Conservation (phyloP, 768 basidiomycete genomes). For the Leccinellum rugosiceps region DNA sequence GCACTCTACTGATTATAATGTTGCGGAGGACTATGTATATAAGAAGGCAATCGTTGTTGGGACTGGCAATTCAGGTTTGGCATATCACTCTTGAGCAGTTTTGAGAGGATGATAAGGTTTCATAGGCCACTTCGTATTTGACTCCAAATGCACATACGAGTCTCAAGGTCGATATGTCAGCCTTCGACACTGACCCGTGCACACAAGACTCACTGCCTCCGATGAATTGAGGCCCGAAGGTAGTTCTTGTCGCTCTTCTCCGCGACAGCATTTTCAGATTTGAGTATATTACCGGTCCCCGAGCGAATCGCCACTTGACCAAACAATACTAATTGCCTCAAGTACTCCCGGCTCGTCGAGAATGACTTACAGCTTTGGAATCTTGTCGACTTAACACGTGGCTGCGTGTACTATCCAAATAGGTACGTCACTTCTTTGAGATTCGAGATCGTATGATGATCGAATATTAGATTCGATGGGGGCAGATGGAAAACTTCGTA, state of each 20-base stretch:
- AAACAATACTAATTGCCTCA: neutral
- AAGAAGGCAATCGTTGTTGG: constrained; percentile 68
- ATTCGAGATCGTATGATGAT: neutral
- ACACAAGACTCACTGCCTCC: neutral
- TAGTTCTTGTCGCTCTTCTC: neutral
- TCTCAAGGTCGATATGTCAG: no score
- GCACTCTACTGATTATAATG: constrained; percentile 52
- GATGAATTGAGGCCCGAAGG: neutral
- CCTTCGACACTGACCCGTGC: no score
- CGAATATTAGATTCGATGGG: neutral
- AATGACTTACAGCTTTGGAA: neutral
- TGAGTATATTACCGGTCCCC: no score
- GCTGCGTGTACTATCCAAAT: neutral
- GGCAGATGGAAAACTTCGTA: neutral
- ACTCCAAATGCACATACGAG: no score
- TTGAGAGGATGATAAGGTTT: neutral
- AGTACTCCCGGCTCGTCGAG: neutral
- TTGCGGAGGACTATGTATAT: constrained; percentile 43
- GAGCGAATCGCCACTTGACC: neutral
- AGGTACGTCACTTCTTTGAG: neutral
- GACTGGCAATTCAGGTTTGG: constrained; percentile 54
- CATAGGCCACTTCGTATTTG: no score
- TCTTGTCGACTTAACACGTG: neutral
- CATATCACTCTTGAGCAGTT: neutral
- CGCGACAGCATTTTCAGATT: neutral